A percentile compares a stretch with the other conserved stretches of the same genome.
Conservation (phyloP, 148 eudicot species). For the Silene latifolia region DNA sequence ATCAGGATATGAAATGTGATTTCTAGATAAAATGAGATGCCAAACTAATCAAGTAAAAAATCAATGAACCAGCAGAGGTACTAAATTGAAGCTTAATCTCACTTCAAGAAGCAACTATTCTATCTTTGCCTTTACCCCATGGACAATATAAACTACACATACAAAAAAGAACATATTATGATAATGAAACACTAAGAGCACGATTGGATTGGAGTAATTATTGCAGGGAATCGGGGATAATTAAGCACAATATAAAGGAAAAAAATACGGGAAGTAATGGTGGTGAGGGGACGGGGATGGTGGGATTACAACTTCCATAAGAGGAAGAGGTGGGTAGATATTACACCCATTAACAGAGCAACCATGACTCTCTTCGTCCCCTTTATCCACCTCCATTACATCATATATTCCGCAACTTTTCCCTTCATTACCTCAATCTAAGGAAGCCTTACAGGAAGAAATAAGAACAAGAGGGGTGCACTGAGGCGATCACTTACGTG, state of each 20-base stretch:
- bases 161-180: background rate
- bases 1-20: background rate
- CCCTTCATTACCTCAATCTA: background rate
- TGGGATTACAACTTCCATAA: too few species aligned
- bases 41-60: background rate
- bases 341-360: too few species aligned
- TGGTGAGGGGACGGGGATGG: too few species aligned
- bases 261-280: too few species aligned
- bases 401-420: too few species aligned
- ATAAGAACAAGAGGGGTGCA: background rate
- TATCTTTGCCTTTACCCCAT: background rate
- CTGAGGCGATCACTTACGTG: slow-evolving; percentile 42
- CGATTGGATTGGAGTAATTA: too few species aligned
- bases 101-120: background rate
- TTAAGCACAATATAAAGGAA: too few species aligned
- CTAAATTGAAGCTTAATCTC: background rate
- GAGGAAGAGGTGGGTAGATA: too few species aligned
- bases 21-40: background rate
- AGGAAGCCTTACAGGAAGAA: background rate
- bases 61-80: background rate
- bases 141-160: slow-evolving; percentile 9
- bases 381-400: too few species aligned
- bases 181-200: background rate
- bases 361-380: too few species aligned
- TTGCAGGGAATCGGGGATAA: too few species aligned